phyloP scores from a whole-genome alignment of 108 stramenopile species.

The Nitzschia inconspicua region DNA sequence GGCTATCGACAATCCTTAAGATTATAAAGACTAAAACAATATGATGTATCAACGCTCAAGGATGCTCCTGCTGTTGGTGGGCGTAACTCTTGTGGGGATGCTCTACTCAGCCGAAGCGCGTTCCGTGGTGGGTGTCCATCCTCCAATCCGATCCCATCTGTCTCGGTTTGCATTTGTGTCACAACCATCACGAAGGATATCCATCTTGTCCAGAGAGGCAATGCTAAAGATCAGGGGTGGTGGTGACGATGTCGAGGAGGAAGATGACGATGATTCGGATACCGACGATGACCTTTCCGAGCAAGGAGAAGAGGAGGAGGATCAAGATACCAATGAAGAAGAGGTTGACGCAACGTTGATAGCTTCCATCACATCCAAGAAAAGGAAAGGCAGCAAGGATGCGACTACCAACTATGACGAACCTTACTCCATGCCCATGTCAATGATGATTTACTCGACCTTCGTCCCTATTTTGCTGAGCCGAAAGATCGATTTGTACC shows the following conservation, averaged over 20 bases:
- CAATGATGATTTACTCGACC: slow-evolving; percentile 31
- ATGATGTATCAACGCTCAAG: too few species aligned
- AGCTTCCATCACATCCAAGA: neutral
- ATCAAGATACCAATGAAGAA: slow-evolving; percentile 1
- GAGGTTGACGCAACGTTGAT: neutral
- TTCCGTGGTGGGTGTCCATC: too few species aligned
- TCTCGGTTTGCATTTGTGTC: too few species aligned
- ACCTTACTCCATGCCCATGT: slow-evolving; percentile 22
- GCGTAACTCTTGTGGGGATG: too few species aligned
- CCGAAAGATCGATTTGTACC: slow-evolving; percentile 49
- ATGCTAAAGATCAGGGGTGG: neutral
- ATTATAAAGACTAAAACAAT: too few species aligned
- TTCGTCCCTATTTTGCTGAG: slow-evolving; percentile 62
- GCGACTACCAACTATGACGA: slow-evolving; percentile 5
- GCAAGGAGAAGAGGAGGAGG: slow-evolving; percentile 1
- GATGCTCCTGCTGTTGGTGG: too few species aligned
- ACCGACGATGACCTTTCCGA: neutral
- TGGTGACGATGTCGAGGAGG: neutral
- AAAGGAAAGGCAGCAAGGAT: neutral
- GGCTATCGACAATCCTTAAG: too few species aligned
- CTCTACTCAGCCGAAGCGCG: too few species aligned
- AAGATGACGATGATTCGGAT: neutral
- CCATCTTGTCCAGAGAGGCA: too few species aligned
- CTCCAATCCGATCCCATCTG: too few species aligned
- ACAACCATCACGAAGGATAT: too few species aligned